A percentile compares a stretch with the other conserved stretches of the same genome.
Conservation (phyloP, 1,139 yeast species). For the Scheffersomyces illinoinensis region DNA sequence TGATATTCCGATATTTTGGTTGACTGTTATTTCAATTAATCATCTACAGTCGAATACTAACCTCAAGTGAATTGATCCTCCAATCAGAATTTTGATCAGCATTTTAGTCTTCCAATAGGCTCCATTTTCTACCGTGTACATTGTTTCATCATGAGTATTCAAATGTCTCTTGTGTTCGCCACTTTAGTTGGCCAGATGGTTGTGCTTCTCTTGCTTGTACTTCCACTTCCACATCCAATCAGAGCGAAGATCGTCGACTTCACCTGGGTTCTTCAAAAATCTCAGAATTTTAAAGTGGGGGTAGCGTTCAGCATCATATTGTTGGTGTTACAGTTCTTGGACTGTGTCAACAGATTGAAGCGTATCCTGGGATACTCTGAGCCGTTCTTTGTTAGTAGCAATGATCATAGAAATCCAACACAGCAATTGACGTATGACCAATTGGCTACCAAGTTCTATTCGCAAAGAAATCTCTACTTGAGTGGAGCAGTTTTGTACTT, state of each 20-base stretch:
- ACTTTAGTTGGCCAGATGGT: slow-evolving; percentile 57
- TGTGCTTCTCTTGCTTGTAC: slow-evolving; percentile 49
- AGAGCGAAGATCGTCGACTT: slow-evolving; percentile 47
- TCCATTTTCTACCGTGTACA: not conserved
- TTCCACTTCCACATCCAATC: slow-evolving; percentile 63
- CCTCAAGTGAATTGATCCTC: no score
- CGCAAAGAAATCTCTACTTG: slow-evolving; percentile 70
- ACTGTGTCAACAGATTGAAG: slow-evolving; percentile 53
- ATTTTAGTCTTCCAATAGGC: no score
- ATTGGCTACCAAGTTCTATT: slow-evolving; percentile 59
- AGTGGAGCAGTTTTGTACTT: slow-evolving; percentile 71
- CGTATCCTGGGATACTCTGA: slow-evolving; percentile 24
- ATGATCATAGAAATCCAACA: slow-evolving; percentile 7
- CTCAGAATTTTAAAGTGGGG: slow-evolving; percentile 52
- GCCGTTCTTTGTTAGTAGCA: slow-evolving; percentile 24
- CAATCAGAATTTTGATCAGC: not conserved
- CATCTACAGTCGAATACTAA: not conserved
- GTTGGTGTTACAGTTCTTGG: slow-evolving; percentile 57
- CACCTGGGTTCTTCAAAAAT: slow-evolving; percentile 32
- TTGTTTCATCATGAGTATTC: slow-evolving; percentile 39
- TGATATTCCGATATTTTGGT: not conserved
- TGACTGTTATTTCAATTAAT: not conserved
- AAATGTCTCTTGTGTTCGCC: slow-evolving; percentile 45
- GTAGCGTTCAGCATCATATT: slow-evolving; percentile 45
- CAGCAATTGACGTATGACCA: slow-evolving; percentile 35